Evolutionary conservation across 1,284 basidiomycete genomes (phyloP), one percentile per base, ranked within the genome.

Genomic region (Marasmius tenuissimus): DNA sequence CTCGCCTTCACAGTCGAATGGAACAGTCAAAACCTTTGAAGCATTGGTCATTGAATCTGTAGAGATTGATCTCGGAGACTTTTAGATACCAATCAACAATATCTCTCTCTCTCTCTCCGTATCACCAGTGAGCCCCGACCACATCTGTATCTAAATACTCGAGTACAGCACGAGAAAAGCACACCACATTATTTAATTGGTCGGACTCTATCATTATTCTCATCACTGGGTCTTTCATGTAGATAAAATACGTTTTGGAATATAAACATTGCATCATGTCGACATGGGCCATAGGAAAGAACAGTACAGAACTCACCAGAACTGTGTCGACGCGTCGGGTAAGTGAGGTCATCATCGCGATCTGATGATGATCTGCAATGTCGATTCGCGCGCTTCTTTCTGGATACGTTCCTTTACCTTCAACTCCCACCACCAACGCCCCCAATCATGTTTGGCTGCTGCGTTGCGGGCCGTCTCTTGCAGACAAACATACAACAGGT

Each of bases 51-150:
- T 91, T 65, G 84, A 89, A 59, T 81, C 80, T 27, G 82, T 92
- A 66, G 90, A 92, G 65, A 81, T 92, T 63, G 90, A 92, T 71
- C 77, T 92, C 40, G 91, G 90, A 50, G 90, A 92, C 73, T 92
- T 92, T 73, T 92, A 77, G 55, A 10, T 9, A 14, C 14, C 11
- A 10, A 37, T n/a, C 11, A 20, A 22, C 50, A 5, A 33, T 51
- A 16, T 22, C 22, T 35, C 8, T 7, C 16, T 6, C 14, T 27
- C 16, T 18, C 27, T 51, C 16, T n/a, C 45, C 20, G 45, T 16
- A n/a, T 27, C 27, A 27, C 27, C 27, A 27, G 27, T 27, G 27
- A 27, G 27, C 27, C 27, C 27, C 27, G 20, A 8, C 11, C 45
- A 47, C 45, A 47, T 47, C 45, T 47, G 45, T 47, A 47, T 47